Evolutionary conservation across 2,329 filamentous ascomycete species (phyloP).

Genomic region (Parastagonospora nodorum): DNA sequence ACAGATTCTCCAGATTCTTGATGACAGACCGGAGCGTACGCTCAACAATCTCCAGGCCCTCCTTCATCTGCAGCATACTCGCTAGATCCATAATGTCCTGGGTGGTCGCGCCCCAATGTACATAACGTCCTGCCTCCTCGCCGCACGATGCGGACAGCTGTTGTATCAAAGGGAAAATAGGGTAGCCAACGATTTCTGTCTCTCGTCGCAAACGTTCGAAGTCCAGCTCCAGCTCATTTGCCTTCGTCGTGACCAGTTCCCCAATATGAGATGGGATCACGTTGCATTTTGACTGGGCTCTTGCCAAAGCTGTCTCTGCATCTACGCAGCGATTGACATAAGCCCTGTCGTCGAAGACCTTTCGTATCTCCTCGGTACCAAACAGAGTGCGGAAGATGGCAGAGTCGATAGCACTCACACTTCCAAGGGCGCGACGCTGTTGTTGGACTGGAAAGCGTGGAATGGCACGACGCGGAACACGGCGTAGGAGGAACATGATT

Average conservation of each 20-base stretch:
- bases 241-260: conserved; percentile 37
- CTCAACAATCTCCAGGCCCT: conserved; percentile 56
- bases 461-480: conserved; percentile 24
- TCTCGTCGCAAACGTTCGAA: conserved; percentile 50
- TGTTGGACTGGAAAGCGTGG: conserved; percentile 19
- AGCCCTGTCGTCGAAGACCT: conserved; percentile 57
- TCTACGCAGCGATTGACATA: conserved; percentile 57
- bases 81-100: conserved; percentile 65
- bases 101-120: conserved; percentile 65
- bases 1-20: conserved; percentile 49
- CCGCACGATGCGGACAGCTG: conserved; percentile 51
- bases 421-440: conserved; percentile 34
- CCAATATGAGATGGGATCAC: conserved; percentile 53
- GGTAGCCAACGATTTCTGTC: conserved; percentile 61
- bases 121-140: conserved; percentile 50
- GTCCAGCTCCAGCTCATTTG: conserved; percentile 45
- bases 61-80: conserved; percentile 58
- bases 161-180: conserved; percentile 57
- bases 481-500: conserved; percentile 38
- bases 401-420: conserved; percentile 53
- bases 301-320: conserved; percentile 58
- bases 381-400: conserved; percentile 58
- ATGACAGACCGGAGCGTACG: conserved; percentile 52
- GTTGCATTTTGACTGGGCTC: conserved; percentile 55
- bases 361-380: conserved; percentile 57